Percentiles rank a stretch among this genome's conserved stretches.
These are phyloP conservation scores for Voacanga thouarsii DNA, from an alignment of 257 asterid genomes.

Conservation along the genomic window DNA sequence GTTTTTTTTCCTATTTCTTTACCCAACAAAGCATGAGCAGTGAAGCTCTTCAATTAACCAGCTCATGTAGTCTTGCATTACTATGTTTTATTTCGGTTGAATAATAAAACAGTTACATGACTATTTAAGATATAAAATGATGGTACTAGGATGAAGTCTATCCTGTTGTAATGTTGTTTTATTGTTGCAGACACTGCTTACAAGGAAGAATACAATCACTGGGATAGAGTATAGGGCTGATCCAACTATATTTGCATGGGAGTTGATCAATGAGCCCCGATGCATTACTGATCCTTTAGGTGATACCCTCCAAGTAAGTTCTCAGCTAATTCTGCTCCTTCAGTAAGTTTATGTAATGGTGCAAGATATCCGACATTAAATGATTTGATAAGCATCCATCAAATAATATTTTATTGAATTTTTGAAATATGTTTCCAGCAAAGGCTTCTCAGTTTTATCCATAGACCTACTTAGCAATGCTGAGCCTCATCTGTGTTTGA, in stretches of 20 bases:
- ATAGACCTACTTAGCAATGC: neutral
- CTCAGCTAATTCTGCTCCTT: conserved; percentile 8
- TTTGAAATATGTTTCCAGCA: neutral
- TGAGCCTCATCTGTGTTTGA: neutral
- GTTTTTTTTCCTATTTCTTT: neutral
- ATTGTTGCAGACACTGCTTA: conserved; percentile 71
- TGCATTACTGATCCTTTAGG: conserved; percentile 90
- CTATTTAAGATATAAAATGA: neutral
- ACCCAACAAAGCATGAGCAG: neutral
- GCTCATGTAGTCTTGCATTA: neutral
- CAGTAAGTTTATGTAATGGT: neutral
- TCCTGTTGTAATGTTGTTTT: neutral
- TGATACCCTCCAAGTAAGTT: conserved; percentile 86
- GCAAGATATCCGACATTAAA: neutral
- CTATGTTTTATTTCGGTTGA: neutral
- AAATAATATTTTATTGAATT: neutral
- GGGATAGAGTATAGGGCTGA: conserved; percentile 86
- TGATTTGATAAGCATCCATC: neutral
- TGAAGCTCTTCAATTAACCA: neutral
- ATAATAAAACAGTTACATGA: neutral
- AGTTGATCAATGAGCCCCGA: conserved; percentile 94
- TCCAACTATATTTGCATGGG: conserved; percentile 96
- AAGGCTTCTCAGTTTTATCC: neutral
- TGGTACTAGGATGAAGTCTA: neutral
- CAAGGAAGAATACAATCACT: conserved; percentile 80